Base-by-base conservation (phyloP, 2,329 filamentous ascomycete species). In the Didymosphaeria variabile region DNA sequence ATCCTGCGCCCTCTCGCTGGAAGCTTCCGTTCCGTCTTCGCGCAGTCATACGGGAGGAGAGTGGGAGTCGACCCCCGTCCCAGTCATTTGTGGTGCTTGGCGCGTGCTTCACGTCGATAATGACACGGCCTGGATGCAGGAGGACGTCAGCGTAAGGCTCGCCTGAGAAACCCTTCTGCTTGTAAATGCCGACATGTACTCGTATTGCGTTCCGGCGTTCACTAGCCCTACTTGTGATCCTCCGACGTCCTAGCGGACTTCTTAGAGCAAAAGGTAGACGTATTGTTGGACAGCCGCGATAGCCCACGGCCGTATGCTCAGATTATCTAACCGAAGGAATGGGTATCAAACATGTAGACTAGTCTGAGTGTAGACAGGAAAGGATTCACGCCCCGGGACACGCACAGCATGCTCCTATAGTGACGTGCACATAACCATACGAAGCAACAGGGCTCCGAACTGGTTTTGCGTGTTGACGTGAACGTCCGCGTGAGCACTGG, bases 361-460 rank as follows among this genome's bases (percentile, higher is more conserved):
- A 29, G 26, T 26, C 42, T 55, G 23, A 55, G 26, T 32, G 34
- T 55, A 23, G 34, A 17, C 19, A 32, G 13, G 56, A 52, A 59
- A 61, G 61, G 58, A 66, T 61, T 8, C 57, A 21, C 8, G 57
- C 57, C 58, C 61, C 40, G 2, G 26, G 57, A 13, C 1, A 34
- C 2, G 32, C 29, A 51, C 40, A 51, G 46, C 46, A 46, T 46
- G 15, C 49, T 38, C 26, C 38, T 57, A 17, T 31, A 47, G 54
- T 51, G 31, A 45, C 32, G 44, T 34, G 34, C 53, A 42, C 38
- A 40, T 46, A 57, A 12, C 40, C 47, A 36, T 12, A 46, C 46
- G 29, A 45, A 17, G 29, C 10, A 44, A 15, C 42, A 52, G 31
- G 52, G 26, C 53, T 21, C 19, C 29, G 46, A 58, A 58, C 56